These are phyloP conservation scores for Kondoa malvinella DNA, from an alignment of 768 basidiomycete genomes.

Conservation along the genomic window DNA sequence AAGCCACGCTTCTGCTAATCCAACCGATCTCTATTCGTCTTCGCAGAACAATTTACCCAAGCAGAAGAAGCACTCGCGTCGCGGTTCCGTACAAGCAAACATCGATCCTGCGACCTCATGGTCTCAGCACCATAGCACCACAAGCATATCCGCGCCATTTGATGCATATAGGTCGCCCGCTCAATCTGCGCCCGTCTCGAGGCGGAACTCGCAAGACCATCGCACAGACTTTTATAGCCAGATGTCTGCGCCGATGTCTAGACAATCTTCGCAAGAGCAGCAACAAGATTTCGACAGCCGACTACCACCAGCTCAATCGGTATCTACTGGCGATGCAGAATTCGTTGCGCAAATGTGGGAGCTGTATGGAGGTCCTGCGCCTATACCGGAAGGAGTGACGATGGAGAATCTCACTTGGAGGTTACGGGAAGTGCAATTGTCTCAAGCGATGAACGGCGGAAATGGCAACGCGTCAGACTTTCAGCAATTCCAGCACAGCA, in stretches of 20 bases:
- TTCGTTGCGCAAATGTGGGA: constrained; percentile 93
- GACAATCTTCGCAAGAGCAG: neutral
- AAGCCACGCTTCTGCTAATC: neutral
- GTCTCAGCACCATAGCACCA: too few relatives aligned
- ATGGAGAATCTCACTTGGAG: constrained; percentile 99
- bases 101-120: too few relatives aligned
- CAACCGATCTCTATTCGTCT: too few relatives aligned
- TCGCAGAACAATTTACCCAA: too few relatives aligned
- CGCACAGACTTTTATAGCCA: neutral
- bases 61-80: too few relatives aligned
- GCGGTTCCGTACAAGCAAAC: too few relatives aligned
- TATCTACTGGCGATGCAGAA: constrained; percentile 41
- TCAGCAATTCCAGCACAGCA: constrained; percentile 14
- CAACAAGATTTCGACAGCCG: neutral
- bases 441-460: constrained; percentile 26
- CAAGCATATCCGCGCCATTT: too few relatives aligned
- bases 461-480: constrained; percentile 28
- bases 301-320: neutral
- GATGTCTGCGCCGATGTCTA: neutral
- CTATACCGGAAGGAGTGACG: constrained; percentile 75
- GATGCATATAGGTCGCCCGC: too few relatives aligned
- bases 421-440: constrained; percentile 87
- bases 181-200: too few relatives aligned
- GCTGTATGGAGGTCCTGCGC: constrained; percentile 83
- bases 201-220: too few relatives aligned